Base-by-base conservation (phyloP, 1,139 yeast species). In the Nakaseomyces bracarensis region DNA sequence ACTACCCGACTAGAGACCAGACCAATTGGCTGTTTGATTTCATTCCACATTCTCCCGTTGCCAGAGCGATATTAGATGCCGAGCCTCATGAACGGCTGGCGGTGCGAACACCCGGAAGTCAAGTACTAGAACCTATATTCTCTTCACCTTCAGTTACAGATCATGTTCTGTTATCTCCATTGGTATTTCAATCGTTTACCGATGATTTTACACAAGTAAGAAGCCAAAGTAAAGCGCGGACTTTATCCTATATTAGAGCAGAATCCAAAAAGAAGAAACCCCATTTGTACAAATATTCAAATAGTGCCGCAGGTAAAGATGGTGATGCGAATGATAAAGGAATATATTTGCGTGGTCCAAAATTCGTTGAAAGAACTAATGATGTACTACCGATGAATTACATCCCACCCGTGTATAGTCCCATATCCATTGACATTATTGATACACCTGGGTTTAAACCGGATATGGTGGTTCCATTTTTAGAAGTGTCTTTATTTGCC, bases 361-460 rank as follows among this genome's bases (percentile, higher is more conserved):
- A 23, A 13, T 25, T 21, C 16, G 19, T n/a, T 8, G 34, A 38
- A 13, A 20, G 29, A n/a, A 23, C 27, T 11, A 10, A 31, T 16
- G 28, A 27, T 10, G 39, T 23, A 27, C 16, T 52, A 3, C 57
- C 61, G 0, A 43, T 43, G 1, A 66, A 63, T 25, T 63, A 69
- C 44, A 45, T 52, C 1, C 67, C 69, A 1, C 82, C 82, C 0
- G 59, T 61, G 3, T 64, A 74, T 10, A 67, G 82, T 0, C 84
- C 87, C 0, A 72, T 81, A 7, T 58, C 77, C 27, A 66, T 80
- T 4, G 93, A 82, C 53, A 63, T 82, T 31, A 75, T 82, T 2
- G 93, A 82, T 53, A 79, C 89, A 0, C 86, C 87, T 0, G 76
- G 81, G 2, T 80, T 77, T 56, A 74, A 77, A 40, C 74, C 81